These are phyloP conservation scores for Leccinellum rugosiceps DNA, from an alignment of 768 basidiomycete genomes.

Conservation along the genomic window DNA sequence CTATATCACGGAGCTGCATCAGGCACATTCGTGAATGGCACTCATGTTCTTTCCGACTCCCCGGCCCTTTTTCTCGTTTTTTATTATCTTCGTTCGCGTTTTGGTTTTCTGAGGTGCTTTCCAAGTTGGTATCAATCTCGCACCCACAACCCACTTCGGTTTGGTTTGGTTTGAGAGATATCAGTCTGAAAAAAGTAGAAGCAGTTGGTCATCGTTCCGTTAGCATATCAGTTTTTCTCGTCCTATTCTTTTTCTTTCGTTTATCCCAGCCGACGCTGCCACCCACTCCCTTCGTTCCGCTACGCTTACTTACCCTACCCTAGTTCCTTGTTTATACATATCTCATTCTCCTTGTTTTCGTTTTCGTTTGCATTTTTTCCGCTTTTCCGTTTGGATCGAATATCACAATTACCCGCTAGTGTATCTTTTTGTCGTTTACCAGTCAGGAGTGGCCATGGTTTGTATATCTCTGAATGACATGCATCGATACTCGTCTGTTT, in stretches of 20 bases:
- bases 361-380: background rate
- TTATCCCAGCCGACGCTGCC: background rate
- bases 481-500: background rate
- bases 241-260: background rate
- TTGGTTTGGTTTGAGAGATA: conserved; percentile 7
- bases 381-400: background rate
- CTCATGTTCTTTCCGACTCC: background rate
- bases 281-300: conserved; percentile 9
- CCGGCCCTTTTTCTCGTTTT: too few species aligned
- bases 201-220: background rate
- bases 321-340: background rate
- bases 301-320: background rate
- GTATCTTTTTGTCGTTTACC: conserved; percentile 15
- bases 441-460: background rate
- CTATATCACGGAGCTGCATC: conserved; percentile 13
- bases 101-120: conserved; percentile 13
- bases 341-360: background rate
- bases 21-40: conserved; percentile 9
- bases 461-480: conserved; percentile 1
- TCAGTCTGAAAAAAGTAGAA: conserved; percentile 3
- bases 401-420: conserved; percentile 14
- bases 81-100: background rate
- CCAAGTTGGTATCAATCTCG: conserved; percentile 2
- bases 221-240: conserved; percentile 11
- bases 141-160: conserved; percentile 2